A percentile compares a stretch with the other conserved stretches of the same genome.
Evolutionary conservation across 176 grass and related monocot species (phyloP).

Genomic region (Carex myosuroides): DNA sequence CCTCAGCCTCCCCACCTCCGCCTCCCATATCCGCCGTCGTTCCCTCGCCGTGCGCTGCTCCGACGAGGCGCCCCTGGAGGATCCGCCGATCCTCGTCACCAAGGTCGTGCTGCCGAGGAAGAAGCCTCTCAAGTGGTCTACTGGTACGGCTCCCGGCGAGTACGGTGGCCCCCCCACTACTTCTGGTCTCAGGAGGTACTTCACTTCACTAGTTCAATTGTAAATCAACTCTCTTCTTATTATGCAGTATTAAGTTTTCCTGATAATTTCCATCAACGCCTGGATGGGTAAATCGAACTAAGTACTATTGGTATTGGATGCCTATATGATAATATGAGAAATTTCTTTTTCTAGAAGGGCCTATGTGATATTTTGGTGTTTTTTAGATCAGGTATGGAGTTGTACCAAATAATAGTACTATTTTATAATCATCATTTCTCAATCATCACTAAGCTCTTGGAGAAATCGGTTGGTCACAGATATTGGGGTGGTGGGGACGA

Average conservation of each 20-base stretch:
- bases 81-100: slow-evolving; percentile 20
- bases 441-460: not conserved
- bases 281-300: too few relatives aligned
- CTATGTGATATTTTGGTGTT: not conserved
- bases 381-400: not conserved
- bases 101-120: slow-evolving; percentile 84
- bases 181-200: slow-evolving; percentile 67
- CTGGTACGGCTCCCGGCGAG: slow-evolving; percentile 70
- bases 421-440: not conserved
- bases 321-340: not conserved
- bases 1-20: slow-evolving; percentile 24
- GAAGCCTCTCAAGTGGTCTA: slow-evolving; percentile 89
- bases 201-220: not conserved
- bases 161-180: slow-evolving; percentile 66
- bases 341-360: not conserved
- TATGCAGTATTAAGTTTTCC: not conserved
- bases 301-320: not conserved
- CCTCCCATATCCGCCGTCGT: not conserved
- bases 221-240: too few relatives aligned
- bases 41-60: slow-evolving; percentile 29
- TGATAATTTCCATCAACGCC: not conserved
- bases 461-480: not conserved
- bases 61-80: slow-evolving; percentile 19
- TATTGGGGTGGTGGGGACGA: slow-evolving; percentile 78
- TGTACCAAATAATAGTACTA: not conserved